phyloP scores from a whole-genome alignment of 2,329 filamentous ascomycete genomes.

The Dactylella cylindrospora region DNA sequence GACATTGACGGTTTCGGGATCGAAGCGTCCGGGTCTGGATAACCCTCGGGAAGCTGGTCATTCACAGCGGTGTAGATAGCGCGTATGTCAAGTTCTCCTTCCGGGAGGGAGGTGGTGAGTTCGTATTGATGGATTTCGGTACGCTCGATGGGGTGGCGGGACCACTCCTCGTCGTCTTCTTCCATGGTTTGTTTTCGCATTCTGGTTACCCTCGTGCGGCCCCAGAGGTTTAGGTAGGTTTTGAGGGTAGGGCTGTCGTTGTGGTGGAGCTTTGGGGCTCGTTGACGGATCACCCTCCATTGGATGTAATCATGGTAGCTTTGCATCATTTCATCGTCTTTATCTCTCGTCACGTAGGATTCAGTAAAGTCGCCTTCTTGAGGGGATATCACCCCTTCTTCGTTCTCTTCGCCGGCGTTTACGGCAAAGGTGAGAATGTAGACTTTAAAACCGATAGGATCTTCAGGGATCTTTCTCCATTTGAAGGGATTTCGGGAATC shows the following conservation, averaged over 20 bases:
- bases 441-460: conserved; percentile 28
- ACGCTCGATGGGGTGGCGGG: conserved; percentile 29
- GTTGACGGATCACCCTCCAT: conserved; percentile 28
- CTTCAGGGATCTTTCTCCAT: conserved; percentile 15
- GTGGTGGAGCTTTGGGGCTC: conserved; percentile 32
- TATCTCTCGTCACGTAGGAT: conserved; percentile 27
- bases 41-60: conserved; percentile 6
- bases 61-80: conserved; percentile 37
- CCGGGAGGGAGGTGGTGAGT: conserved; percentile 19
- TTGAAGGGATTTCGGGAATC: conserved; percentile 29
- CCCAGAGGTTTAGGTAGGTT: conserved; percentile 40
- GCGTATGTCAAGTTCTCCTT: conserved; percentile 21
- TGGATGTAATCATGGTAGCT: conserved; percentile 37
- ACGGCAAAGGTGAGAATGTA: conserved; percentile 30
- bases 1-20: conserved; percentile 32
- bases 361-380: conserved; percentile 14
- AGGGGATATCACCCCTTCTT: conserved; percentile 15
- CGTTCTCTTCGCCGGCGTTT: conserved; percentile 10
- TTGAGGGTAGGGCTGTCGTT: conserved; percentile 26
- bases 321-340: conserved; percentile 37
- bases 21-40: conserved; percentile 9
- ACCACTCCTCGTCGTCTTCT: conserved; percentile 12
- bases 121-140: conserved; percentile 42
- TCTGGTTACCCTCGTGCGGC: conserved; percentile 9
- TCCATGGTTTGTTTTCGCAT: not conserved